A percentile compares a stretch with the other conserved stretches of the same genome.
Conservation (phyloP, 129 eudicot genomes). For the Centrapalus pauciflorus region DNA sequence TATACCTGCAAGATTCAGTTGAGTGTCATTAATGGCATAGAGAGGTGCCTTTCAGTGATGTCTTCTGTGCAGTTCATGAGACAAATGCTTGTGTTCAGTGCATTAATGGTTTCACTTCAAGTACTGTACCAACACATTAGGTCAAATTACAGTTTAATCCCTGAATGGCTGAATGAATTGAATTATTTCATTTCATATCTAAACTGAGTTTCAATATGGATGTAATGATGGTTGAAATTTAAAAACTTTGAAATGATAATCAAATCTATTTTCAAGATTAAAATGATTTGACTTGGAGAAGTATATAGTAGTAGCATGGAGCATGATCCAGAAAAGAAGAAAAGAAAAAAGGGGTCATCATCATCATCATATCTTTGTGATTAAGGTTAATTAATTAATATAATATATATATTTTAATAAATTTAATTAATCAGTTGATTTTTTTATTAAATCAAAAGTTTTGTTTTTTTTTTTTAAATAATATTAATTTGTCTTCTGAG, state of each 20-base stretch:
- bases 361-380: constrained; percentile 40
- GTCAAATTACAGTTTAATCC: not conserved
- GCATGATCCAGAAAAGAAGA: constrained; percentile 16
- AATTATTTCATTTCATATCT: not conserved
- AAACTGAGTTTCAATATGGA: not conserved
- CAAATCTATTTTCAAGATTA: constrained; percentile 31
- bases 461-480: not conserved
- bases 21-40: constrained; percentile 50
- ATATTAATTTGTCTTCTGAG: constrained; percentile 26
- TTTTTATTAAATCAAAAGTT: constrained; percentile 1
- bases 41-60: constrained; percentile 39
- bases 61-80: constrained; percentile 30
- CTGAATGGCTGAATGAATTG: not conserved
- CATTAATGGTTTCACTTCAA: constrained; percentile 45
- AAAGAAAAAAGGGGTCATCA: constrained; percentile 25
- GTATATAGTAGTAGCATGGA: constrained; percentile 18
- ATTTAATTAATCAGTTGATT: constrained; percentile 12
- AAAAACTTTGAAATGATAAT: constrained; percentile 29
- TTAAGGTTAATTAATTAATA: constrained; percentile 33
- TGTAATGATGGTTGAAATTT: constrained; percentile 9
- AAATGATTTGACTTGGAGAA: constrained; percentile 24
- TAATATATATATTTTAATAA: no score
- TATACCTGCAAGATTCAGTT: constrained; percentile 48
- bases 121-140: constrained; percentile 27
- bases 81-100: constrained; percentile 34